Percentiles rank a stretch among this genome's conserved stretches.
These are phyloP conservation scores for Ophiostoma australiae DNA, from an alignment of 2,329 filamentous ascomycete species.

Conservation along the genomic window DNA sequence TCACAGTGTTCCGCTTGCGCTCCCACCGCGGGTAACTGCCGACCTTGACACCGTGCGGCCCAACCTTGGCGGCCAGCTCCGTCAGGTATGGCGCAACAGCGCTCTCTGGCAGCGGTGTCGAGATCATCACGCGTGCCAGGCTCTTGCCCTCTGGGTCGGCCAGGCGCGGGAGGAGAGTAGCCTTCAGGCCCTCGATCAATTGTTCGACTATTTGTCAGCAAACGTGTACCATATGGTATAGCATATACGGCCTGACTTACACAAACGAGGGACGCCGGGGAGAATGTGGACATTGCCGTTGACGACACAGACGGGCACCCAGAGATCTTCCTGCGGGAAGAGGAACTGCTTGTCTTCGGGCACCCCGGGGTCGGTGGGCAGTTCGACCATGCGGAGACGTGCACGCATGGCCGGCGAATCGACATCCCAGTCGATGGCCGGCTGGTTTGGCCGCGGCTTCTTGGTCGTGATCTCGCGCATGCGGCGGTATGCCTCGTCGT, in stretches of 20 bases:
- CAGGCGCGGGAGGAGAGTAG: conserved; percentile 63
- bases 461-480: conserved; percentile 70
- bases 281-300: conserved; percentile 93
- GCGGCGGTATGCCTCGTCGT: conserved; percentile 68
- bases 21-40: conserved; percentile 94
- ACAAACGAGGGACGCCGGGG: conserved; percentile 81
- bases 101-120: conserved; percentile 84
- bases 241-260: conserved; percentile 37
- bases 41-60: conserved; percentile 77
- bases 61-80: conserved; percentile 67
- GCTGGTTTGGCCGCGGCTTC: conserved; percentile 64
- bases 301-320: conserved; percentile 85
- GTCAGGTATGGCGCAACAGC: conserved; percentile 78
- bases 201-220: conserved; percentile 52
- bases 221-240: too few relatives aligned
- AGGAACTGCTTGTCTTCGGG: conserved; percentile 66
- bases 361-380: conserved; percentile 68
- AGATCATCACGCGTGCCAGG: conserved; percentile 72
- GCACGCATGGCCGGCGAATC: conserved; percentile 74
- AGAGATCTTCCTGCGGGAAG: conserved; percentile 74
- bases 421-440: conserved; percentile 76
- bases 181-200: conserved; percentile 72
- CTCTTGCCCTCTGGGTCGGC: conserved; percentile 76
- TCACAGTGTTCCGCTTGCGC: conserved; percentile 82
- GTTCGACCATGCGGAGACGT: conserved; percentile 82